These are phyloP conservation scores for Aspergillus diversus DNA, from an alignment of 495 filamentous ascomycete species.

Conservation along the genomic window DNA sequence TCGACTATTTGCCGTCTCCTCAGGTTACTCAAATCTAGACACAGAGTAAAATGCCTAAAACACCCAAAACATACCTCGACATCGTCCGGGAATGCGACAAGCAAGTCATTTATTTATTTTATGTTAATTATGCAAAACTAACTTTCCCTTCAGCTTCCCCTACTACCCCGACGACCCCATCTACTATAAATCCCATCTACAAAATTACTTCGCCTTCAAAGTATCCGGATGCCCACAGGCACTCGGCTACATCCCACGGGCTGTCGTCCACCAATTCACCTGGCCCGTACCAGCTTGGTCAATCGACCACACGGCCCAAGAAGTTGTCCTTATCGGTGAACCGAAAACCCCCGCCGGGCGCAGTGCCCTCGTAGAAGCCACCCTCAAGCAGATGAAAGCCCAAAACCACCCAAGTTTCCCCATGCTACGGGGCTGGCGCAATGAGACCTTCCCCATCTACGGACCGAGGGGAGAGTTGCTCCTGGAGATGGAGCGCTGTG, in stretches of 20 bases:
- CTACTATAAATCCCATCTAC: too few species aligned
- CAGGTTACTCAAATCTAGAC: too few species aligned
- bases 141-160: too few species aligned
- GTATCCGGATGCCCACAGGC: conserved; percentile 40
- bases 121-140: too few species aligned
- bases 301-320: conserved; percentile 43
- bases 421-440: conserved; percentile 57
- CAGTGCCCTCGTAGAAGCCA: conserved; percentile 29
- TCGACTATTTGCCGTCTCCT: too few species aligned
- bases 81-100: too few species aligned
- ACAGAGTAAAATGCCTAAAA: too few species aligned
- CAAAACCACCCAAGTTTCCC: conserved; percentile 67
- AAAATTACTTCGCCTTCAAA: conserved; percentile 36
- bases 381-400: neutral
- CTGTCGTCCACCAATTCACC: conserved; percentile 53
- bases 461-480: conserved; percentile 34
- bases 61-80: too few species aligned
- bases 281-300: conserved; percentile 47
- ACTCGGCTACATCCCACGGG: conserved; percentile 57
- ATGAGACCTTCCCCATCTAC: conserved; percentile 52
- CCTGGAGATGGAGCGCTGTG: conserved; percentile 51
- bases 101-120: too few species aligned
- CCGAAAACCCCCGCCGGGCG: conserved; percentile 18
- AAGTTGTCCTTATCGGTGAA: neutral
- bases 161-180: too few species aligned